A percentile compares a stretch with the other conserved stretches of the same genome.
Evolutionary conservation across 2,329 filamentous ascomycete genomes (phyloP).

Genomic region (Aspergillus oerlinghausenensis): DNA sequence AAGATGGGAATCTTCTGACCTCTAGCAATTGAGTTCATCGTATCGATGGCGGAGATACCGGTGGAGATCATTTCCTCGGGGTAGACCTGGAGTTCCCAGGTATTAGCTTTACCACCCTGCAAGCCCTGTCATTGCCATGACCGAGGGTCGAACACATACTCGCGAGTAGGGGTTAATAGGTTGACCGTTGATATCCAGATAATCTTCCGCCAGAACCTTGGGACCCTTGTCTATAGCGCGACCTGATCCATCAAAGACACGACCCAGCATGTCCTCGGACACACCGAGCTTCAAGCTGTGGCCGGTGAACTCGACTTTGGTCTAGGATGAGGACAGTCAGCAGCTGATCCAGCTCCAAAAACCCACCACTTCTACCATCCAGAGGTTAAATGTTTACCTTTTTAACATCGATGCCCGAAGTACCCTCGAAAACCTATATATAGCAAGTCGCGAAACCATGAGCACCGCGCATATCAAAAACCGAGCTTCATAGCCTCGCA

Average conservation of each 20-base stretch:
- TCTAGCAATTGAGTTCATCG: slow-evolving; percentile 96
- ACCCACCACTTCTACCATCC: neutral
- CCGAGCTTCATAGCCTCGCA: slow-evolving; percentile 4
- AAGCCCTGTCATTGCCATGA: neutral
- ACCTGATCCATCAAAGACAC: slow-evolving; percentile 97
- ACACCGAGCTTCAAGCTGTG: slow-evolving; percentile 98
- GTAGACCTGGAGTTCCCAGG: slow-evolving; percentile 63
- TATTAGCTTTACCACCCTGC: slow-evolving; percentile 11
- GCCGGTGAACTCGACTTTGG: slow-evolving; percentile 94
- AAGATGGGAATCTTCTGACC: slow-evolving; percentile 99
- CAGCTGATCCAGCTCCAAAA: slow-evolving; percentile 6
- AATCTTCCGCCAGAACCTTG: slow-evolving; percentile 96
- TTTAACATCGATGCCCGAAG: slow-evolving; percentile 95
- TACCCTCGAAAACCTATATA: slow-evolving; percentile 94
- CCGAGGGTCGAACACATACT: slow-evolving; percentile 48
- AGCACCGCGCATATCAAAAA: slow-evolving; percentile 12
- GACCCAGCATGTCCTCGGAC: slow-evolving; percentile 98
- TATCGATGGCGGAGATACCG: slow-evolving; percentile 98
- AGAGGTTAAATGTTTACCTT: slow-evolving; percentile 59
- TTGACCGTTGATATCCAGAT: slow-evolving; percentile 97
- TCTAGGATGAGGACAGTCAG: slow-evolving; percentile 49
- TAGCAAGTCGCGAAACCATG: slow-evolving; percentile 18
- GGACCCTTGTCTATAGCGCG: slow-evolving; percentile 98
- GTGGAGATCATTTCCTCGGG: slow-evolving; percentile 99
- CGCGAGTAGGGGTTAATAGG: slow-evolving; percentile 98